Base-by-base conservation (phyloP, 495 filamentous ascomycete genomes). In the Penicillium goetzii region DNA sequence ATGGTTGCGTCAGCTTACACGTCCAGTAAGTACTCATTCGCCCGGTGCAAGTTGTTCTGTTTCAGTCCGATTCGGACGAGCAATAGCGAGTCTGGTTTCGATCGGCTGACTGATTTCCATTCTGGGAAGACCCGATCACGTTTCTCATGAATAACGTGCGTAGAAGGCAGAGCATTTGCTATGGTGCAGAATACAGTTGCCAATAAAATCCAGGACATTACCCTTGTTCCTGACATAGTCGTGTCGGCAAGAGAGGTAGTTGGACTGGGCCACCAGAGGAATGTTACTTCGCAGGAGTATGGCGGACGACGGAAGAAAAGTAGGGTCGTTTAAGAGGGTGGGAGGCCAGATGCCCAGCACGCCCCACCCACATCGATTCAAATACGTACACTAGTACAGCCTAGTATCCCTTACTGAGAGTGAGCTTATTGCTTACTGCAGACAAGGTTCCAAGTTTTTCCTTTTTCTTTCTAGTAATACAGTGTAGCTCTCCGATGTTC, bases 11-110 rank as follows among this genome's bases (percentile, higher is more conserved):
- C 17, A 51, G 49, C 45, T 51, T 51, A 51, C 49, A 51, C 21
- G 49, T 51, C 49, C 25, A 51, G 49, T 17, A 51, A 30, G 17
- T 51, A 51, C 49, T 51, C 49, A 51, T n/a, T 32, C 25, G 23
- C 49, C 49, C 49, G 49, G 23, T 51, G 23, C 49, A 51, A 11
- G 25, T 51, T 51, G 25, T 30, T 51, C 25, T 51, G 49, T 51
- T 51, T 51, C 12, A 51, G 49, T 51, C 49, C 49, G 17, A 51
- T 32, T 51, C 25, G 49, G 49, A 51, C 49, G 14, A 26, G 25
- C 49, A 51, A 51, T 8, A 30, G 49, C 11, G 25, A 51, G 23
- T 51, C 49, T 17, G 49, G 17, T 51, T 51, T 51, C 12, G 12
- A 17, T 51, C 25, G 49, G 17, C 49, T 25, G 4, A 51, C 25